These are phyloP conservation scores for Kondoa subrosea DNA, from an alignment of 768 basidiomycete genomes.

Conservation along the genomic window DNA sequence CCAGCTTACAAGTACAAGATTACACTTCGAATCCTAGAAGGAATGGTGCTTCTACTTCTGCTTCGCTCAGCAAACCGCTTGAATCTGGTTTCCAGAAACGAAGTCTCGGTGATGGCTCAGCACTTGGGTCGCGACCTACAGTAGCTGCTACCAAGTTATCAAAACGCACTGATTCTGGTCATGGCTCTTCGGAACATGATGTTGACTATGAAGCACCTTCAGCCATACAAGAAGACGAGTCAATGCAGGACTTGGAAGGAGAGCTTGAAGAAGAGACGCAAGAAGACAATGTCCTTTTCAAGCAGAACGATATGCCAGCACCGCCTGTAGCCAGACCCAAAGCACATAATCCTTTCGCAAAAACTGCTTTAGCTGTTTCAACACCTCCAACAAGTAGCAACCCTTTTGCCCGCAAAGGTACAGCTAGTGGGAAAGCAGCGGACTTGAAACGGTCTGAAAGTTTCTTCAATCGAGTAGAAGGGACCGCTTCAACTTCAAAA, in stretches of 20 bases:
- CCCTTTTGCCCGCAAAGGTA: slow-evolving; percentile 23
- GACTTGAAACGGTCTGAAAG: slow-evolving; percentile 21
- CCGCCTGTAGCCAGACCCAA: neutral
- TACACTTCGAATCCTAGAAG: neutral
- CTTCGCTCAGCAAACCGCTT: slow-evolving; percentile 17
- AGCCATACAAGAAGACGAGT: slow-evolving; percentile 4
- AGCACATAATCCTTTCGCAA: slow-evolving; percentile 29
- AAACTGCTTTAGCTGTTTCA: slow-evolving; percentile 7
- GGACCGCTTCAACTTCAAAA: slow-evolving; percentile 15
- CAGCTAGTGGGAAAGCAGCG: slow-evolving; percentile 10
- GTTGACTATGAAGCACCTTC: slow-evolving; percentile 1
- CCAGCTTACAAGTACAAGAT: slow-evolving; percentile 2
- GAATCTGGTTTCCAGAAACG: neutral
- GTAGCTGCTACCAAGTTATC: slow-evolving; percentile 6
- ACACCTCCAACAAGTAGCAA: slow-evolving; percentile 18
- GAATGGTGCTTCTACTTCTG: neutral
- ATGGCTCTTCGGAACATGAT: slow-evolving; percentile 13
- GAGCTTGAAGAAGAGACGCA: neutral
- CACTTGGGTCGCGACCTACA: slow-evolving; percentile 8
- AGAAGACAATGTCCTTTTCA: neutral
- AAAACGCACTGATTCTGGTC: slow-evolving; percentile 15
- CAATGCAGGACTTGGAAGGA: slow-evolving; percentile 16
- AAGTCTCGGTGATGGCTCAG: slow-evolving; percentile 3
- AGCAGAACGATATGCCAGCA: neutral
- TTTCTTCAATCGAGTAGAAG: slow-evolving; percentile 28